Percentiles rank a stretch among this genome's conserved stretches.
Conservation (phyloP, 495 filamentous ascomycete genomes). For the Xylaria palmicola region DNA sequence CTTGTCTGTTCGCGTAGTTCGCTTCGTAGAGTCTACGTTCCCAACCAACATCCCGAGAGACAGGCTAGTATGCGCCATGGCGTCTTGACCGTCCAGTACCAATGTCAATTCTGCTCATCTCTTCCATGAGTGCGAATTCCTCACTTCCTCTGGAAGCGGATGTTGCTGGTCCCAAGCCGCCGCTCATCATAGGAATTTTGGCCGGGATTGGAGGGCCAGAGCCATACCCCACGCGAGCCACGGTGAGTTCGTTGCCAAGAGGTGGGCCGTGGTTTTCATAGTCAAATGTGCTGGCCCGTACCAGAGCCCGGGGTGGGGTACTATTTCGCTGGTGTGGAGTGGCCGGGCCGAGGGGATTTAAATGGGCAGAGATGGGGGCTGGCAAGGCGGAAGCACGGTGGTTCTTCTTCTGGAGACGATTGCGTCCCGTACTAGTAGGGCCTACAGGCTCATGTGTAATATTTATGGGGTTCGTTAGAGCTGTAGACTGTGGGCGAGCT, state of each 20-base stretch:
- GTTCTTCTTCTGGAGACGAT: slow-evolving; percentile 62
- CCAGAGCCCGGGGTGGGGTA: slow-evolving; percentile 38
- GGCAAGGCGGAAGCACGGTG: slow-evolving; percentile 42
- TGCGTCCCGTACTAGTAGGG: slow-evolving; percentile 40
- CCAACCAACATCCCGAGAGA: neutral
- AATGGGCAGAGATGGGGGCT: slow-evolving; percentile 38
- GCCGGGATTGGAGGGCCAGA: slow-evolving; percentile 67
- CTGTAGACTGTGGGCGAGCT: slow-evolving; percentile 23
- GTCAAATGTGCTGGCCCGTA: slow-evolving; percentile 46
- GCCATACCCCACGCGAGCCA: slow-evolving; percentile 19
- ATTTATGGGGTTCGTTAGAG: slow-evolving; percentile 19
- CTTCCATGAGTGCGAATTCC: slow-evolving; percentile 68
- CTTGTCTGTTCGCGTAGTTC: slow-evolving; percentile 2
- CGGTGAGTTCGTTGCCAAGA: slow-evolving; percentile 27
- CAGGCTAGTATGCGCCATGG: slow-evolving; percentile 27
- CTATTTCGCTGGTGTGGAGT: slow-evolving; percentile 42
- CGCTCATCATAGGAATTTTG: slow-evolving; percentile 64
- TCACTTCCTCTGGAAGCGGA: slow-evolving; percentile 35
- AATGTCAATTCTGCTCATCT: slow-evolving; percentile 82
- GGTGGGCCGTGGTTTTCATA: slow-evolving; percentile 43
- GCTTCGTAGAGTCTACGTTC: neutral
- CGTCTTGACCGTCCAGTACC: slow-evolving; percentile 52
- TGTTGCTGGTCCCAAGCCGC: slow-evolving; percentile 35
- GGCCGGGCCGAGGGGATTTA: slow-evolving; percentile 45
- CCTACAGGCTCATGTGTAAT: slow-evolving; percentile 31